Evolutionary conservation across 2,329 filamentous ascomycete genomes (phyloP).

Genomic region (Nemania sp.): DNA sequence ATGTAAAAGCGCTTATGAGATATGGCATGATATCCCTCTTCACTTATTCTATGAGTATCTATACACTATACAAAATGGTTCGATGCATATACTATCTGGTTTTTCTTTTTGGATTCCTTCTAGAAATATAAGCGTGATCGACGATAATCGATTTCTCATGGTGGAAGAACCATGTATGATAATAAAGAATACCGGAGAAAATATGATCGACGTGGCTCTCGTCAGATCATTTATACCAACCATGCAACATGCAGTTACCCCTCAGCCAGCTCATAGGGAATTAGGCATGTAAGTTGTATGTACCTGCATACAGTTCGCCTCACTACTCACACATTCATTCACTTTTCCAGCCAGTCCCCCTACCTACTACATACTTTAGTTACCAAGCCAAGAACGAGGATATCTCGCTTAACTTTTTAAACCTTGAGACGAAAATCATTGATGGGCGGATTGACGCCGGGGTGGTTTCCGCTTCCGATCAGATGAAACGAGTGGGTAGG

Average conservation of each 20-base stretch:
- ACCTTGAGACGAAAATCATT: neutral
- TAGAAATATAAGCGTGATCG: neutral
- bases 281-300: no score
- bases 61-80: slow-evolving; percentile 13
- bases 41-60: slow-evolving; percentile 40
- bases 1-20: slow-evolving; percentile 51
- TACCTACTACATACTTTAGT: neutral
- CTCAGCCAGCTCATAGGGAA: neutral
- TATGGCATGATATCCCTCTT: slow-evolving; percentile 57
- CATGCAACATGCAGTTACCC: neutral
- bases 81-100: slow-evolving; percentile 5
- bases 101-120: no score
- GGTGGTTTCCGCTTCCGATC: slow-evolving; percentile 32
- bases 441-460: slow-evolving; percentile 34
- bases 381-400: neutral
- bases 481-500: slow-evolving; percentile 33
- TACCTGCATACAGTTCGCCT: no score
- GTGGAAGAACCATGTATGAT: slow-evolving; percentile 1
- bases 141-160: neutral
- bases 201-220: slow-evolving; percentile 18
- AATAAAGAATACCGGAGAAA: neutral
- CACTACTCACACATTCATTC: no score
- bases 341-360: no score
- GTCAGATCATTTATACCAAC: slow-evolving; percentile 24
- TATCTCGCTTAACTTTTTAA: slow-evolving; percentile 16